Conservation (phyloP, 192 early-diverging fungal species). For the Entomortierella beljakovae region DNA sequence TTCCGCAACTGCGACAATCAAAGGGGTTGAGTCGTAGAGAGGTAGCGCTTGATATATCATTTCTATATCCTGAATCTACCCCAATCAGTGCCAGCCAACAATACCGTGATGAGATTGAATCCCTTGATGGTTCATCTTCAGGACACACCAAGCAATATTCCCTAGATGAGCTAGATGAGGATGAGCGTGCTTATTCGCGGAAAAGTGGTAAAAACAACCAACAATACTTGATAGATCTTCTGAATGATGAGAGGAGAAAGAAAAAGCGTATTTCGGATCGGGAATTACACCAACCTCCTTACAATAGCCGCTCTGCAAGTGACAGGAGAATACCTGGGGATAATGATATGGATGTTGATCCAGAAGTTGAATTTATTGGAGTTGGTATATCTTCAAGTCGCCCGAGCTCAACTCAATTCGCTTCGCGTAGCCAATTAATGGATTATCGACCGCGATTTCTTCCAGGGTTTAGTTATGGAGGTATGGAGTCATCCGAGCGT, state of each 20-base stretch:
- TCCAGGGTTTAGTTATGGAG: constrained; percentile 41
- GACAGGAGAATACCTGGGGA: neutral
- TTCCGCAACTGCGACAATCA: neutral
- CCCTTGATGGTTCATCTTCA: neutral
- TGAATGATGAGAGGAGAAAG: constrained; percentile 35
- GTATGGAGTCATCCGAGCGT: neutral
- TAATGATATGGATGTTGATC: constrained; percentile 19
- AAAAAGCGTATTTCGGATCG: constrained; percentile 29
- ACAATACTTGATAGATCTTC: constrained; percentile 35
- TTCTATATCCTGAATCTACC: constrained; percentile 24
- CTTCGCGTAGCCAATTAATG: neutral
- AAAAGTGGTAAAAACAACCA: constrained; percentile 15
- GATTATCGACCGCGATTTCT: constrained; percentile 35
- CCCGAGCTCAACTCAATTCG: neutral
- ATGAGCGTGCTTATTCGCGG: neutral
- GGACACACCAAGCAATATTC: neutral
- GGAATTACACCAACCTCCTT: constrained; percentile 28
- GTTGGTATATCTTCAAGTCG: neutral
- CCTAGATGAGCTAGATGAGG: constrained; percentile 6
- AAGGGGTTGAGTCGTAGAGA: constrained; percentile 30
- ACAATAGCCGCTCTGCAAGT: constrained; percentile 18
- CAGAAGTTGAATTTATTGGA: neutral
- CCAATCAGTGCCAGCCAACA: neutral
- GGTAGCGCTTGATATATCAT: constrained; percentile 27
- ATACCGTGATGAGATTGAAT: neutral